Evolutionary conservation across 1,284 basidiomycete genomes (phyloP), one percentile per base, ranked within the genome.

Genomic region (Ustilago trichophora): DNA sequence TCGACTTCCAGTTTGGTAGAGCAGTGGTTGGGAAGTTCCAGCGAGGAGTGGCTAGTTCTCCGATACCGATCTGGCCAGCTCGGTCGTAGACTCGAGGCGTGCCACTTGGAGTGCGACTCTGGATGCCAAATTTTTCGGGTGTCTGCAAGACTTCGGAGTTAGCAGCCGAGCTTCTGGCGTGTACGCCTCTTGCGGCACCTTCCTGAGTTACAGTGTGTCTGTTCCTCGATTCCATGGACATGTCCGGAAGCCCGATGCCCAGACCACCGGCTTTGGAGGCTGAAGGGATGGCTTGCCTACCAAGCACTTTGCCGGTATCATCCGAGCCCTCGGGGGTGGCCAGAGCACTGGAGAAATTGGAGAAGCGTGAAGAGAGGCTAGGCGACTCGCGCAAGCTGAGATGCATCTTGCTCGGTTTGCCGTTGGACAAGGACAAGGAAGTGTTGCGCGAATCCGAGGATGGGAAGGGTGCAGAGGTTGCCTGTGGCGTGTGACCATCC

Each of bases 11-110:
- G 11, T 24, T 42, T 8, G 59, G 64, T 33, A 62, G 26, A 11
- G 59, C 45, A 5, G 58, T 48, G 26, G 52, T 38, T 4, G 66
- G 47, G 29, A 75, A 71, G 29, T 66, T 86, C 94, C 93, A 98
- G 66, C 93, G 87, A 32, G 95, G 95, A n/a, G 95, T 98, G 7
- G 93, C 86, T n/a, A 98, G 87, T 83, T 98, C 95, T 32, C 95
- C 95, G 10, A 98, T 91, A 18, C 95, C 95, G 49, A 98, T 88
- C 34, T 98, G 87, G 21, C 88, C 91, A 15, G 89, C 87, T 51
- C 95, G 86, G 83, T 98, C 94, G 68, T 90, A 67, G 26, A 70
- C 43, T 27, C 58, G 45, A 45, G 68, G 62, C 29, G 63, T 56
- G 10, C 36, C 47, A 37, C 58, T 42, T 3, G 66, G 56, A 4